Evolutionary conservation across 2,329 filamentous ascomycete genomes (phyloP), one percentile per base, ranked within the genome.

Genomic region (Raffaelea arxii): DNA sequence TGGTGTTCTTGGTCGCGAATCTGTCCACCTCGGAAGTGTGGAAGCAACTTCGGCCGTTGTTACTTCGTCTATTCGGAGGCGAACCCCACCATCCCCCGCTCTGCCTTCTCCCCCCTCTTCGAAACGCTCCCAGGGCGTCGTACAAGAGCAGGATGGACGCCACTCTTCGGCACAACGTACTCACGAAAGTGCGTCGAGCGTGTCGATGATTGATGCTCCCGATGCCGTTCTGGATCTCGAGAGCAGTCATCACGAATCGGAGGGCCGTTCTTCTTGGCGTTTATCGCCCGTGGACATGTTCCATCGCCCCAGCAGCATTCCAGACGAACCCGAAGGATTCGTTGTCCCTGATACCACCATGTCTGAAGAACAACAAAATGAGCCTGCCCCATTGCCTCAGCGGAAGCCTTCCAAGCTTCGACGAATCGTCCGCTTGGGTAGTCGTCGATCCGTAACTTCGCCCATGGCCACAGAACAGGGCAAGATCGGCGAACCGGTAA

Each of bases 1-100:
- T 49, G 79, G 79, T 32, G 74, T 81, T 3, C 56, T 82, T 41
- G 79, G 78, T 21, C 74, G 75, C 43, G 78, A 78, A 49, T 59
- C 72, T 5, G 62, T 74, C 23, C 77, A 75, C 1, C 58, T 82
- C n/a, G 77, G 73, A 10, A 71, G 75, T 37, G 74, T 37, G 35
- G 19, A 77, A 25, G 75, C 70, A 10, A 66, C 71, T 37, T 77
- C 78, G 43, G 68, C 72, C 32, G 60, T 74, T 14, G 60, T 79
- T 16, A 80, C 70, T n/a, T 79, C 72, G 23, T 78, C 71, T 23
- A 77, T 68, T 59, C 72, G 68, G 53, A 72, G 71, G 55, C 59
- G 57, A 19, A 41, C 50, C n/a, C 43, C 48, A 4, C 16, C 44
- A 10, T 6, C 12, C 4, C 43, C 46, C 2, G 30, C 40, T 2